These are phyloP conservation scores for Penicillium salamii DNA, from an alignment of 495 filamentous ascomycete species.

Conservation along the genomic window DNA sequence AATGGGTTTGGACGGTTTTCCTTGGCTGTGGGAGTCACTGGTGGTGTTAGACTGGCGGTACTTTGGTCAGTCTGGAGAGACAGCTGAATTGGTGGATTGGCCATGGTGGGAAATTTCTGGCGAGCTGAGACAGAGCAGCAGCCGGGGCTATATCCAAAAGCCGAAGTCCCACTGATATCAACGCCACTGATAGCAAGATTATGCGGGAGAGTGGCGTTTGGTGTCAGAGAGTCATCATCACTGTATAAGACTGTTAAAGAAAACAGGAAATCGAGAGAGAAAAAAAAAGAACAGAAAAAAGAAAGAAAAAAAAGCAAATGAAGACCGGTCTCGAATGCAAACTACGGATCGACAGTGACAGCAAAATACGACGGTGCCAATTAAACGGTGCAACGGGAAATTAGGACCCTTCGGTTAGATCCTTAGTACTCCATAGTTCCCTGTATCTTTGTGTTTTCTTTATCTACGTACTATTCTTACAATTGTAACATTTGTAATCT, in stretches of 20 bases:
- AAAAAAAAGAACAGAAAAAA: conserved; percentile 1
- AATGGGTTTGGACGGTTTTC: conserved; percentile 3
- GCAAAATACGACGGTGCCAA: conserved; percentile 5
- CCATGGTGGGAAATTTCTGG: neutral
- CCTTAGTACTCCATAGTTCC: neutral
- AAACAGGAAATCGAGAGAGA: too few species aligned
- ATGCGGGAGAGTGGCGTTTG: too few species aligned
- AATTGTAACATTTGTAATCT: too few species aligned
- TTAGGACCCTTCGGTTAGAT: neutral
- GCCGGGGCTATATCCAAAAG: neutral
- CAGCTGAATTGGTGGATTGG: conserved; percentile 24
- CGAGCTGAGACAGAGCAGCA: neutral
- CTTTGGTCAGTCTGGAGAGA: conserved; percentile 22
- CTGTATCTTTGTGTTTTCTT: too few species aligned
- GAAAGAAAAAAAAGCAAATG: conserved; percentile 6
- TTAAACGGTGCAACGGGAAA: neutral
- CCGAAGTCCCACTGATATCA: neutral
- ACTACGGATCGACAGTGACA: neutral
- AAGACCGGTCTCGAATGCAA: conserved; percentile 5
- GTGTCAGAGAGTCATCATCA: too few species aligned
- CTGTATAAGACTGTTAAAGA: too few species aligned
- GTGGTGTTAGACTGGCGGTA: conserved; percentile 32
- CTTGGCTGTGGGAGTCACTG: conserved; percentile 36
- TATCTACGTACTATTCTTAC: too few species aligned
- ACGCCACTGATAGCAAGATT: too few species aligned